Percentiles rank a stretch among this genome's conserved stretches.
Evolutionary conservation across 495 filamentous ascomycete species (phyloP).

Genomic region (Talaromyces proteolyticus): DNA sequence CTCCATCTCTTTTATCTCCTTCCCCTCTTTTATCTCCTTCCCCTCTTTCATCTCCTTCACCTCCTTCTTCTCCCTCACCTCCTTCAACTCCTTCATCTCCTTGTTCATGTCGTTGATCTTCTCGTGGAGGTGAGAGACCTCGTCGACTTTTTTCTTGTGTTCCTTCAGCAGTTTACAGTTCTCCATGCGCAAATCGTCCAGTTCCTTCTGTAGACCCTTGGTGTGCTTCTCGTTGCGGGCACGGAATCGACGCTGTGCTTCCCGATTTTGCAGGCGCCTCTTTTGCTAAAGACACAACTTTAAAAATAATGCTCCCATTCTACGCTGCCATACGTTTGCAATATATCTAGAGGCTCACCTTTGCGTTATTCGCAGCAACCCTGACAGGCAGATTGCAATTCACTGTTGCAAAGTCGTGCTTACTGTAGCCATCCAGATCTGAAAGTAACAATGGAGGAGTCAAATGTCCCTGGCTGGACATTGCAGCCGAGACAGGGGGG

Average conservation of each 20-base stretch:
- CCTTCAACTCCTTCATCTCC: background rate
- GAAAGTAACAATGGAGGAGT: background rate
- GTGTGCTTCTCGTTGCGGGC: background rate
- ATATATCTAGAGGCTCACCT: background rate
- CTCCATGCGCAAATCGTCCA: background rate
- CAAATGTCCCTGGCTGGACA: background rate
- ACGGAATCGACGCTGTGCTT: background rate
- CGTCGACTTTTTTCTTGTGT: background rate
- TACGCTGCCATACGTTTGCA: too few species aligned
- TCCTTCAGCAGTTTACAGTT: background rate
- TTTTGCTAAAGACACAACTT: background rate
- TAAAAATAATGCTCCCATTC: too few species aligned
- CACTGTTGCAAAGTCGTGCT: background rate
- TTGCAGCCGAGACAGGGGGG: background rate
- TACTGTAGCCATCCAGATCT: background rate
- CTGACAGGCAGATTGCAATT: background rate
- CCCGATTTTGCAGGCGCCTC: background rate
- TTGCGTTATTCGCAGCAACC: background rate
- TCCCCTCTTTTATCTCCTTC: too few species aligned
- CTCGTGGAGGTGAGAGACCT: background rate
- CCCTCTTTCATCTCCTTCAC: too few species aligned
- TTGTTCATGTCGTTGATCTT: background rate
- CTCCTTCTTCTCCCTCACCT: too few species aligned
- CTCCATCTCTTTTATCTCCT: too few species aligned
- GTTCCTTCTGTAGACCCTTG: background rate